phyloP scores from a whole-genome alignment of 2,329 filamentous ascomycete genomes.

The Grosmannia clavigera region DNA sequence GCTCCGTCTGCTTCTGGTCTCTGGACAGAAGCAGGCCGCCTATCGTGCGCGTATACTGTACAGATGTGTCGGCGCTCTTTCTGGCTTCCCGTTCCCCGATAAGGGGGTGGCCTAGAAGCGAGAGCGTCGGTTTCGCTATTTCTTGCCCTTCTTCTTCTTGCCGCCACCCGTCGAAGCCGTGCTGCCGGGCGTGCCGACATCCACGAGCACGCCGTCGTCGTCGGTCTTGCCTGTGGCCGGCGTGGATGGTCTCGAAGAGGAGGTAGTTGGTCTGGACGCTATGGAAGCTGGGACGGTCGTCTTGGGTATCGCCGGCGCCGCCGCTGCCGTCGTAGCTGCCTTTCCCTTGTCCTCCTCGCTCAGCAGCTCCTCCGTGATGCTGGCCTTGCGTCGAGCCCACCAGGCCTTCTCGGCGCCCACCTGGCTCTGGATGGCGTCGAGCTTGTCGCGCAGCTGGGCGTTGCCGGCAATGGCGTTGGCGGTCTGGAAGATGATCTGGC shows the following conservation, averaged over 20 bases:
- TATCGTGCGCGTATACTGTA: neutral
- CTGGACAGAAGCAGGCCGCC: neutral
- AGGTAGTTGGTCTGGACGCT: slow-evolving; percentile 7
- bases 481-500: slow-evolving; percentile 89
- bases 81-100: no score
- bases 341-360: slow-evolving; percentile 58
- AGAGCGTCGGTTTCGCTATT: slow-evolving; percentile 22
- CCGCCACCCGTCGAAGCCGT: slow-evolving; percentile 13
- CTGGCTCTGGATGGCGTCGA: slow-evolving; percentile 64
- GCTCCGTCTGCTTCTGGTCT: neutral
- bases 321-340: slow-evolving; percentile 26
- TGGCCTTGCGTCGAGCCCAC: slow-evolving; percentile 77
- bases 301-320: neutral
- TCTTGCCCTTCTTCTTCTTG: slow-evolving; percentile 56
- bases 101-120: neutral
- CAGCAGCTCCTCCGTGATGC: slow-evolving; percentile 67
- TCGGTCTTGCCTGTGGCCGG: slow-evolving; percentile 23
- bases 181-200: slow-evolving; percentile 25
- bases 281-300: neutral
- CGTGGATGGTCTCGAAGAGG: slow-evolving; percentile 21
- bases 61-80: neutral
- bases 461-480: slow-evolving; percentile 94
- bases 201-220: slow-evolving; percentile 69
- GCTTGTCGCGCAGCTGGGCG: slow-evolving; percentile 57
- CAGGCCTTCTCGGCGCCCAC: slow-evolving; percentile 66